Evolutionary conservation across 1,284 basidiomycete species (phyloP).

Genomic region (Vanrija humicola): DNA sequence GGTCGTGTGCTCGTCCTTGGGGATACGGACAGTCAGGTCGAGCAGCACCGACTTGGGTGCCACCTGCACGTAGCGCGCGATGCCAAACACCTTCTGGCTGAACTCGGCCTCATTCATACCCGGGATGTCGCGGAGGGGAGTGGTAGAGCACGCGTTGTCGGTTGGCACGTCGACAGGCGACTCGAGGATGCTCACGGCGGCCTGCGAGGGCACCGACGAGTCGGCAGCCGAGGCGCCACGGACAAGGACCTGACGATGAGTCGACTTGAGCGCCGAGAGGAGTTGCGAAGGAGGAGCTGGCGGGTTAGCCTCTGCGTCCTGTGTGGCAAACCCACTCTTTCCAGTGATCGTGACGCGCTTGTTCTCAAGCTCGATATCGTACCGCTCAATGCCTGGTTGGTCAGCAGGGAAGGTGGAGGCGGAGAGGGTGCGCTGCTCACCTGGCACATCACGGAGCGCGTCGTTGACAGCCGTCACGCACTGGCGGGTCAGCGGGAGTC

Average conservation of each 20-base stretch:
- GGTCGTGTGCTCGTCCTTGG: constrained; percentile 21
- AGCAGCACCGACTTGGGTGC: constrained; percentile 44
- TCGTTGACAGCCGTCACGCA: constrained; percentile 45
- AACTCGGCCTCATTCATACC: constrained; percentile 43
- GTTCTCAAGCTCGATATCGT: constrained; percentile 47
- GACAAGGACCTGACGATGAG: constrained; percentile 50
- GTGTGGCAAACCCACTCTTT: constrained; percentile 29
- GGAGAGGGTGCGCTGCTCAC: constrained; percentile 12
- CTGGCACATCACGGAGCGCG: constrained; percentile 34
- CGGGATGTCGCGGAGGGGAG: constrained; percentile 18
- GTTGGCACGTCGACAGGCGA: constrained; percentile 40
- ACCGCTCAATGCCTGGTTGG: constrained; percentile 42
- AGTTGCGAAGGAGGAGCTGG: constrained; percentile 48
- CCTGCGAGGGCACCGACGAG: constrained; percentile 25
- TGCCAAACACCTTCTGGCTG: constrained; percentile 50
- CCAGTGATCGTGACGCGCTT: constrained; percentile 49
- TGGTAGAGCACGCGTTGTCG: constrained; percentile 22
- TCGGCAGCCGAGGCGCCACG: constrained; percentile 40
- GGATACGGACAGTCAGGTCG: constrained; percentile 48
- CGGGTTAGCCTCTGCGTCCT: neutral
- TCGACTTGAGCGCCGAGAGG: constrained; percentile 45
- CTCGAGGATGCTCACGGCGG: constrained; percentile 50
- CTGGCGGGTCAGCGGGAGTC: constrained; percentile 12
- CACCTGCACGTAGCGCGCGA: constrained; percentile 49
- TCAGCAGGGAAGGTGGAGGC: neutral